Base-by-base conservation (phyloP, 208 protist genomes). In the Leishmania tarentolae region DNA sequence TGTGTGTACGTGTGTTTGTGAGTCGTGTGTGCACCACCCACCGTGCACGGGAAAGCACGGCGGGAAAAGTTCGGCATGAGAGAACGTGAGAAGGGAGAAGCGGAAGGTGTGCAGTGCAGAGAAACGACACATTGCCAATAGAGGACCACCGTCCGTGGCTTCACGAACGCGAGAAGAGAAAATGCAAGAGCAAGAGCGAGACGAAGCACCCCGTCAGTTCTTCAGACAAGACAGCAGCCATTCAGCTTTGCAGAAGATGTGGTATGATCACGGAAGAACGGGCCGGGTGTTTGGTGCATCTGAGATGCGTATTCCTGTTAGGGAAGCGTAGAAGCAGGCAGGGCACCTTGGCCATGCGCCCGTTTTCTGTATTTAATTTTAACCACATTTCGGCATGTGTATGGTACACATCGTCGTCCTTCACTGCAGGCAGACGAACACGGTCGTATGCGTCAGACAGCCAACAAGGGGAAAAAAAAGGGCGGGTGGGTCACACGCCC, bases 241-340 rank as follows among this genome's bases (percentile, higher is more conserved):
- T 68, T 35, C 31, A 3, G 15, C 31, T 31, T 68, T 15, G 79
- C 57, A 83, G 88, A 74, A 96, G 92, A 71, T 93, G 61, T 86
- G 99, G 99, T 31, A 61, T 61, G 15, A 28, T 35, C n/a, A 1
- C 28, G 28, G 57, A 63, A 63, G 57, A 63, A 28, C 11, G 28
- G 28, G 57, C 28, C 57, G 57, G 24, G 8, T 2, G 28, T 31
- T 56, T 63, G 28, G 9, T 6, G 8, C 57, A 31, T 35, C 31
- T 28, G n/a, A 63, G 50, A 9, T 13, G 9, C 57, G 13, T 28
- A 28, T 63, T 19, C n/a, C 8, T 63, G 57, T 63, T 9, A 0
- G 28, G 57, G 2, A 1, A 3, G 15, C 28, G 15, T 9, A 31
- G 28, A 63, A 35, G 57, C 28, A 63, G 57, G 31, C 28, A 63